Conservation (phyloP, 78 protist species). For the Thecamonas trahens region DNA sequence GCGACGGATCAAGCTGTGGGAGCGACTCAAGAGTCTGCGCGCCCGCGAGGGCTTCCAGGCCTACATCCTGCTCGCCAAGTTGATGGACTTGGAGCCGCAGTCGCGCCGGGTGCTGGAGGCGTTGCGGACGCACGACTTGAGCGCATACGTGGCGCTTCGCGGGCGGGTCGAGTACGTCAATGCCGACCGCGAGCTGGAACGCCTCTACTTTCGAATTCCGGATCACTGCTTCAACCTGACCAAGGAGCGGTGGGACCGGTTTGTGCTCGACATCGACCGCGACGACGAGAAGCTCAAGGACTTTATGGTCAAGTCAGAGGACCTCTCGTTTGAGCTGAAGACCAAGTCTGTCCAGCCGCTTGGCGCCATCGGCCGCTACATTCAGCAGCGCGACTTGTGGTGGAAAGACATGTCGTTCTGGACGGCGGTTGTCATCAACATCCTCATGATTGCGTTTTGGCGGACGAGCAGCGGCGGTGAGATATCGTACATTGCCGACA, state of each 20-base stretch:
- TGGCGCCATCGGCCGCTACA: neutral
- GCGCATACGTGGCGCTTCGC: too few species aligned
- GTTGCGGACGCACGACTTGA: too few species aligned
- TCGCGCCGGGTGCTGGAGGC: too few species aligned
- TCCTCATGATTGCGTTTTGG: neutral
- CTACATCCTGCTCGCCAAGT: too few species aligned
- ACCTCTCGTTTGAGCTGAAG: neutral
- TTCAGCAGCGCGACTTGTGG: neutral
- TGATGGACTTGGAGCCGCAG: too few species aligned
- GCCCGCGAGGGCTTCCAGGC: too few species aligned
- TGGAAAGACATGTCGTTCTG: neutral
- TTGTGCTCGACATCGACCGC: neutral
- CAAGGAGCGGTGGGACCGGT: neutral
- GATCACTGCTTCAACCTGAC: neutral
- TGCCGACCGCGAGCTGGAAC: neutral
- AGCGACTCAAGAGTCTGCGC: too few species aligned
- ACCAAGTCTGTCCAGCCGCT: neutral
- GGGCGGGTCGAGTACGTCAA: too few species aligned
- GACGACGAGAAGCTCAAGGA: neutral
- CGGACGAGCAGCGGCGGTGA: neutral
- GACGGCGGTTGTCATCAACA: neutral
- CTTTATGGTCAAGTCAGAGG: neutral
- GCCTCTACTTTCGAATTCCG: constrained; percentile 16
- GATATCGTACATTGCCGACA: neutral
- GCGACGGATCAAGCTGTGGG: too few species aligned